Conservation (phyloP, 164 flowering plant genomes). For the Umbellularia californica region DNA sequence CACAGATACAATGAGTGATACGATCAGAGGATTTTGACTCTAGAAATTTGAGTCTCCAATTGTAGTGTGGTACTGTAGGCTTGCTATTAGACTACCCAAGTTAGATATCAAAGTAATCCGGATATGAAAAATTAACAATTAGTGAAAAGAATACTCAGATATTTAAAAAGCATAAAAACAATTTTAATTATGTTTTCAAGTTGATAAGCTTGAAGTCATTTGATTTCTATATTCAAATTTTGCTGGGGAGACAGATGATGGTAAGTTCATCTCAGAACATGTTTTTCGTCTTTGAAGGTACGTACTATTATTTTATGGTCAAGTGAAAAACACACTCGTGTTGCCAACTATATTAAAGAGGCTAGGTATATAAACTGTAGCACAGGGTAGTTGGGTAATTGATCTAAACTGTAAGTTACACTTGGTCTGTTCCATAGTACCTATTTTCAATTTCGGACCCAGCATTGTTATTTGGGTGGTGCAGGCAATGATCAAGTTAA, state of each 20-base stretch:
- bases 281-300: background rate
- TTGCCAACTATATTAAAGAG: background rate
- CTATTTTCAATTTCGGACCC: no score
- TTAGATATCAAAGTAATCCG: no score
- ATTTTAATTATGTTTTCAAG: background rate
- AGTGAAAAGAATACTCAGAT: background rate
- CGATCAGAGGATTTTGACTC: no score
- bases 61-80: no score
- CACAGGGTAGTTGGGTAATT: no score
- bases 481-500: no score
- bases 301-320: background rate
- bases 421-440: no score
- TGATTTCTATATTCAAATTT: background rate
- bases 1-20: no score
- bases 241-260: background rate
- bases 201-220: background rate
- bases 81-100: no score
- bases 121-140: background rate
- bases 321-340: background rate
- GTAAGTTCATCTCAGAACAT: background rate
- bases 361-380: background rate
- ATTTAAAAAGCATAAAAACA: background rate
- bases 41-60: no score
- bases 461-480: no score
- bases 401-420: no score